Evolutionary conservation across 176 grass and related monocot genomes (phyloP).

Genomic region (Cenchrus purpureus): DNA sequence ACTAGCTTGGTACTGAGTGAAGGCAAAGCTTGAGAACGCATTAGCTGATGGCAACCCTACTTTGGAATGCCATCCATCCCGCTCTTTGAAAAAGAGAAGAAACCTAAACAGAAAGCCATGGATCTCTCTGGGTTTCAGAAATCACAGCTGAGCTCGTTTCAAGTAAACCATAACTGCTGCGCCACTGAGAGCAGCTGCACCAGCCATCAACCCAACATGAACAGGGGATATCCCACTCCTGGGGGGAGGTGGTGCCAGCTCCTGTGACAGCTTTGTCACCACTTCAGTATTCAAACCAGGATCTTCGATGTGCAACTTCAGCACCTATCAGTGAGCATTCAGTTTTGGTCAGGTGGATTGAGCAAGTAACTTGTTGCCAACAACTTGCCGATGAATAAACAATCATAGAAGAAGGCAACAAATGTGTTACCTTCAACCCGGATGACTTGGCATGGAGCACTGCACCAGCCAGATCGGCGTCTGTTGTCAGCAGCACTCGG

Average conservation of each 20-base stretch:
- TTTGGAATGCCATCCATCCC: neutral
- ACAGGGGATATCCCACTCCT: constrained; percentile 36
- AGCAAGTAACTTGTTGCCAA: constrained; percentile 23
- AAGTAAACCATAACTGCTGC: constrained; percentile 77
- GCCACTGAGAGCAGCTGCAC: constrained; percentile 57
- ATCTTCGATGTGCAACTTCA: constrained; percentile 81
- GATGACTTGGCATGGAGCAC: constrained; percentile 77
- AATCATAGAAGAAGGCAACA: constrained; percentile 24
- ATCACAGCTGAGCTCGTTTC: constrained; percentile 82
- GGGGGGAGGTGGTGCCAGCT: constrained; percentile 42
- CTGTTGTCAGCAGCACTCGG: constrained; percentile 74
- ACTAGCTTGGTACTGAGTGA: constrained; percentile 14
- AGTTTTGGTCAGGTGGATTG: constrained; percentile 33
- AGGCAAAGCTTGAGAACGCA: neutral
- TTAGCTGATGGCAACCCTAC: constrained; percentile 28
- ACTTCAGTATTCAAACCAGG: constrained; percentile 38
- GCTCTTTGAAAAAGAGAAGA: neutral
- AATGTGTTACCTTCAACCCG: constrained; percentile 75
- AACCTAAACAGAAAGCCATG: neutral
- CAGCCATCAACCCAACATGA: constrained; percentile 59
- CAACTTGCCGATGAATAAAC: neutral
- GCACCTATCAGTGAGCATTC: constrained; percentile 54
- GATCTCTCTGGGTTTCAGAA: neutral
- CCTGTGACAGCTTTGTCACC: constrained; percentile 35
- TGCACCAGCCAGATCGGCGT: constrained; percentile 76